These are phyloP conservation scores for Cadophora luteo-olivacea DNA, from an alignment of 2,329 filamentous ascomycete species.

Conservation along the genomic window DNA sequence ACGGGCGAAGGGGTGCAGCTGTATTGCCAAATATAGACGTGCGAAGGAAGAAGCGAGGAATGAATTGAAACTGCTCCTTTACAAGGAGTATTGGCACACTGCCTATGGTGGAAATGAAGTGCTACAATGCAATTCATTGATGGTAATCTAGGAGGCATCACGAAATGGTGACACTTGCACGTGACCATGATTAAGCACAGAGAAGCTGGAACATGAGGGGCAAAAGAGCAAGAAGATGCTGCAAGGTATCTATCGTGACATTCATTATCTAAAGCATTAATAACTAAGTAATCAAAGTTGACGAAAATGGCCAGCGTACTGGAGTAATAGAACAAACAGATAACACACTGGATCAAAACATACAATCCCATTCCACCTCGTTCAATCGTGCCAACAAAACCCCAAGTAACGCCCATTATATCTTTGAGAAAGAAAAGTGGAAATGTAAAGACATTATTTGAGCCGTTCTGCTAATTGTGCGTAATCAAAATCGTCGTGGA, in stretches of 20 bases:
- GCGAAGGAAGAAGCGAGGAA: not conserved
- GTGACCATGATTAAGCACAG: not conserved
- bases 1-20: conserved; percentile 6
- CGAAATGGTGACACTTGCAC: not conserved
- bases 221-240: not conserved
- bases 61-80: not conserved
- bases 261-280: conserved; percentile 14
- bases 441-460: conserved; percentile 20
- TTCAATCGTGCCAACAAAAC: not conserved
- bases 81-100: conserved; percentile 11
- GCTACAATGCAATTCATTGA: not conserved
- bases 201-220: not conserved
- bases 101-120: not conserved
- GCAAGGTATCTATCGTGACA: not conserved
- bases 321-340: conserved; percentile 5
- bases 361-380: not conserved
- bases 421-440: not conserved
- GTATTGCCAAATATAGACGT: conserved; percentile 1
- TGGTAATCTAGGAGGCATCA: not conserved
- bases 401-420: not conserved
- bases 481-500: conserved; percentile 32
- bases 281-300: conserved; percentile 8
- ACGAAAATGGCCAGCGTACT: conserved; percentile 13
- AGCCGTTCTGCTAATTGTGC: conserved; percentile 26
- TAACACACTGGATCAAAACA: conserved; percentile 13